Evolutionary conservation across 2,329 filamentous ascomycete genomes (phyloP).

Genomic region (Sporothrix phasma): DNA sequence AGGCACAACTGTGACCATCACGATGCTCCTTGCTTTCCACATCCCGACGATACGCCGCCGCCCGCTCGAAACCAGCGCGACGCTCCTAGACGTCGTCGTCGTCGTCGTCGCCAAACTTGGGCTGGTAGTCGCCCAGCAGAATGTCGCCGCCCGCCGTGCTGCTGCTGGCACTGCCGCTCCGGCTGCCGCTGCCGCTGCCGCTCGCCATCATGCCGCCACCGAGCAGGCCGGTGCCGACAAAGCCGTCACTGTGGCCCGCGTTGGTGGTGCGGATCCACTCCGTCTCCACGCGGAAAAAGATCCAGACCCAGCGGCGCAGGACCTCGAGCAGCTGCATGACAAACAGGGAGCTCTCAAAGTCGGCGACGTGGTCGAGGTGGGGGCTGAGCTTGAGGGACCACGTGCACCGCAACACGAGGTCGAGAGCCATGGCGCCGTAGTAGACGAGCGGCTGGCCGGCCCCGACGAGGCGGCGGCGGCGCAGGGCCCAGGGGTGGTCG

Average conservation of each 20-base stretch:
- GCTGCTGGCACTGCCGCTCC: slow-evolving; percentile 8
- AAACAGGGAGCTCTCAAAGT: slow-evolving; percentile 83
- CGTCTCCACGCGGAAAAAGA: slow-evolving; percentile 89
- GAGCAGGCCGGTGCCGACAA: slow-evolving; percentile 18
- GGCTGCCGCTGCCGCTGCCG: background rate
- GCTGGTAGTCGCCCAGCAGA: slow-evolving; percentile 60
- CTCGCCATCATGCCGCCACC: background rate
- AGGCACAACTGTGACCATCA: background rate
- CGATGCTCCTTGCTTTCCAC: background rate
- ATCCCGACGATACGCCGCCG: background rate
- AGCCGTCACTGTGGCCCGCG: background rate
- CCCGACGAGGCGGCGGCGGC: slow-evolving; percentile 63
- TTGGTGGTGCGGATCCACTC: slow-evolving; percentile 65
- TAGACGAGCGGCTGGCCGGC: slow-evolving; percentile 55
- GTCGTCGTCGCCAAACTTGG: slow-evolving; percentile 44
- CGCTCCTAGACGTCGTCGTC: slow-evolving; percentile 6
- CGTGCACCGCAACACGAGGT: slow-evolving; percentile 74
- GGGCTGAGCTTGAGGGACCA: slow-evolving; percentile 85
- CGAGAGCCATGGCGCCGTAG: slow-evolving; percentile 68
- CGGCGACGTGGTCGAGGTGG: slow-evolving; percentile 71
- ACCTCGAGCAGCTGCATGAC: slow-evolving; percentile 80
- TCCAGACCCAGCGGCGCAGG: slow-evolving; percentile 86
- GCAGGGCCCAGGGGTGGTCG: slow-evolving; percentile 67
- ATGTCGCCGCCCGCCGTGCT: slow-evolving; percentile 48
- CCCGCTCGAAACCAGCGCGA: no score